Base-by-base conservation (phyloP, 2,329 filamentous ascomycete genomes). In the Aspergillus fumigatiaffinis region DNA sequence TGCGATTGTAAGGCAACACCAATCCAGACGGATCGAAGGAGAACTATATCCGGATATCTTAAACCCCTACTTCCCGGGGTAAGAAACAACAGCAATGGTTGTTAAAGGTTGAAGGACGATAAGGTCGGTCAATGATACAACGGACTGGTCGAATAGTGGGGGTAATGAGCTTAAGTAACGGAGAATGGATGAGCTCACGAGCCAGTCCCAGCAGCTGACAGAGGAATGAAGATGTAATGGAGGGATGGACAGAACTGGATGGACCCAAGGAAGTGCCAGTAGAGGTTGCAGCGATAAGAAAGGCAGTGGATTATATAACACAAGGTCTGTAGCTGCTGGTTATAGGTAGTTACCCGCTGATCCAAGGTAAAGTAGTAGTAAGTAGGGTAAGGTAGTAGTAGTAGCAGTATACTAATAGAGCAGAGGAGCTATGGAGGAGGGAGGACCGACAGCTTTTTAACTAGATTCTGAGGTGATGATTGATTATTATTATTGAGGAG, bases 1-100 rank as follows among this genome's bases (percentile, higher is more conserved):
- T 55, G 56, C 53, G 61, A 54, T 53, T 61, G 53, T 63, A 59
- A 62, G 62, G 62, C 63, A 60, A 60, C 55, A 57, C 32, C 54
- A 41, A 55, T 46, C 26, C 44, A 47, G n/a, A 35, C 32, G 14
- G 32, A 17, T 35, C 32, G 5, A 17, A 17, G 1, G 14, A 17
- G 3, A 38, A 38, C 32, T 38, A 38, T 38, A 17, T 38, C 32
- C 32, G 6, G 32, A 14, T 54, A 32, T 28, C 55, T n/a, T 12
- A 35, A 42, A 23, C 14, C 44, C 42, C 44, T 23, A 21, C n/a
- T 46, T 14, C 32, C 41, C 8, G 42, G 42, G 44, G 23, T 47
- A 47, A 14, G 29, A 12, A 12, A 26, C 44, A 25, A 23, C 44
- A 47, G 60, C 54, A 60, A 60, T 60, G 51, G 28, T 55, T 49